Evolutionary conservation across 1,139 yeast species (phyloP), one percentile per base, ranked within the genome.

Genomic region (Debaryomyces fabryi): DNA sequence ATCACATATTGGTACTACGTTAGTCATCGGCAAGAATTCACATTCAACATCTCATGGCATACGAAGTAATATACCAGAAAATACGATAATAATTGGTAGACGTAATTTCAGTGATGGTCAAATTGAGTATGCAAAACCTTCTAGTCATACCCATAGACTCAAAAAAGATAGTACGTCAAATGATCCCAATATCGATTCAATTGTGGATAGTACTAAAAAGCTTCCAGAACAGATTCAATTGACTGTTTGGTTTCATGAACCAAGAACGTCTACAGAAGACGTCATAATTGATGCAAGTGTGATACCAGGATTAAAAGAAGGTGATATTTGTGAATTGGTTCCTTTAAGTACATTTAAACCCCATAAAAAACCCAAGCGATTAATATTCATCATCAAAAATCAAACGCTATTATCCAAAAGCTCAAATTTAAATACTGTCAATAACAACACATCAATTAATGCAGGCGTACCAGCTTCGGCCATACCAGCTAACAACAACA

Each of bases 211-310:
- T 39, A 24, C 47, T 27, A 52, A 50, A 33, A 52, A 48, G 15
- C 30, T 41, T 4, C 6, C 18, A 3, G 69, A 65, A 35, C 76
- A 80, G 0, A 65, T 74, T 0, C 77, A 69, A 44, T 55, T 87
- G 50, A 82, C 83, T 3, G 79, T 87, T 1, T 83, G 89, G 78
- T 86, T 88, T 52, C 97, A 92, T 60, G 96, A 90, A 50, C 58
- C 79, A 2, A 68, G 90, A 18, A 72, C 79, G 0, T 81, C 85
- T 1, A 52, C 69, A 0, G 85, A 84, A 35, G 83, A 81, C 44
- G 86, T 90, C 2, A 64, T 86, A 42, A 64, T 90, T 4, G 92
- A 89, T 58, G 66, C 82, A 32, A 63, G 71, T 1, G 67, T 79
- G 10, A 59, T 89, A 0, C 86, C 88, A 0, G 81, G 86, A 0